Evolutionary conservation across 1,284 basidiomycete species (phyloP).

Genomic region (Cerrena zonata): DNA sequence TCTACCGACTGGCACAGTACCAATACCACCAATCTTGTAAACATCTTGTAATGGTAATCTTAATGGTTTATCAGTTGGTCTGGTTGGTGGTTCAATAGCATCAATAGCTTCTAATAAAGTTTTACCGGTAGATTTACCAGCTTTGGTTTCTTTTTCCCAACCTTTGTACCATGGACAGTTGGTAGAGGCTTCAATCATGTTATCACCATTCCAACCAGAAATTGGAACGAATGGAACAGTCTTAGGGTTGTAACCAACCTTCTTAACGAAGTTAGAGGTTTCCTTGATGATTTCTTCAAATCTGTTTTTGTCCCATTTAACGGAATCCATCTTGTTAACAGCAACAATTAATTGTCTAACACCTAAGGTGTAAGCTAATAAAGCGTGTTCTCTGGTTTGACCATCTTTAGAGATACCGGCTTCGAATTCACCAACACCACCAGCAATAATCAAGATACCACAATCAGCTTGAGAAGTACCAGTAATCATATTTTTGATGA

Average conservation of each 20-base stretch:
- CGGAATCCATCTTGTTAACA: slow-evolving; percentile 99
- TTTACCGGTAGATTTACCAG: slow-evolving; percentile 90
- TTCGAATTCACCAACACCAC: slow-evolving; percentile 99
- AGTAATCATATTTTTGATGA: slow-evolving; percentile 99
- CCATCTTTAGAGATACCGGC: slow-evolving; percentile 99
- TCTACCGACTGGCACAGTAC: slow-evolving; percentile 99
- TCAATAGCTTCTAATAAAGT: slow-evolving; percentile 99
- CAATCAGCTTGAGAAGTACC: slow-evolving; percentile 99
- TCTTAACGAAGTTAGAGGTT: slow-evolving; percentile 99
- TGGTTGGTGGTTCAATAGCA: slow-evolving; percentile 94
- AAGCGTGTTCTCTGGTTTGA: slow-evolving; percentile 99
- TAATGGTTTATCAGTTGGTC: slow-evolving; percentile 99
- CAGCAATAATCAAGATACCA: slow-evolving; percentile 98
- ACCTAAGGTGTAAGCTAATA: slow-evolving; percentile 99
- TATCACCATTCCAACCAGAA: slow-evolving; percentile 99
- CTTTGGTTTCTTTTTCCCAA: slow-evolving; percentile 94
- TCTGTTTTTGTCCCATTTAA: slow-evolving; percentile 98
- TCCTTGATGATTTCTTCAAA: slow-evolving; percentile 99
- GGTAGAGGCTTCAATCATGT: slow-evolving; percentile 97
- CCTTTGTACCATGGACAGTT: slow-evolving; percentile 99
- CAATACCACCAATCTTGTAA: slow-evolving; percentile 99
- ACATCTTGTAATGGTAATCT: slow-evolving; percentile 99
- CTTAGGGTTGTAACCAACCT: slow-evolving; percentile 99
- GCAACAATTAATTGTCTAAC: slow-evolving; percentile 99
- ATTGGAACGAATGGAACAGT: slow-evolving; percentile 97